Evolutionary conservation across 495 filamentous ascomycete genomes (phyloP), one percentile per base, ranked within the genome.

Genomic region (Aspergillus nidulans): DNA sequence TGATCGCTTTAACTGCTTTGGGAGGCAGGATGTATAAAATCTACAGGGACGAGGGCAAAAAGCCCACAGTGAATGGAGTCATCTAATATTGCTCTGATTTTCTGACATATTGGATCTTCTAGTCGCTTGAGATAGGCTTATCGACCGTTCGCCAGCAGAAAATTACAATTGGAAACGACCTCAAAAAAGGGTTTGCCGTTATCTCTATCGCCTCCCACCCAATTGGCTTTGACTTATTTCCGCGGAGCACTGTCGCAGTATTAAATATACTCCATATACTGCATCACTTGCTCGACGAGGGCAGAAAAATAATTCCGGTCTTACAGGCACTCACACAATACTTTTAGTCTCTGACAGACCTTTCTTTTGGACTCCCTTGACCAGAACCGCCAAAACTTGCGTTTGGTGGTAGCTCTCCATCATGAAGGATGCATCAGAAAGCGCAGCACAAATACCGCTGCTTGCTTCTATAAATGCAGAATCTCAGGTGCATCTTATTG

Each of bases 401-500:
- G 38, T 47, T 25, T 38, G 21, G 49, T 65, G 58, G 54, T 57
- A 53, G 42, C 49, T 62, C 36, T 49, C 53, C 59, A 69, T 23
- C 3, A 75, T 75, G 70, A 72, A 65, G 42, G 67, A 72, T 49
- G 65, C 66, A 40, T 62, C 60, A n/a, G 60, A 52, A 21, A 53
- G 57, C 15, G 57, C 55, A 20, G 44, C 49, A 28, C 52, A 60
- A 26, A 62, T 56, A 28, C 71, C 89, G 12, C 76, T 98, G 23
- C 81, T 98, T 46, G 86, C 90, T 32, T 86, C 91, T 8, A 77
- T 85, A 54, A 85, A 96, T 63, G 86, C 80, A 42, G 79, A 83
- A 1, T 81, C 78, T 2, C 91, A 96, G 60, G 72, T 92, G 46
- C 94, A 97, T 69, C 74, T 98, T 36, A 85, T 98, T 43, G 64